phyloP scores from a whole-genome alignment of 805 yeast genomes.

The Kodamaea nitidulidarum region DNA sequence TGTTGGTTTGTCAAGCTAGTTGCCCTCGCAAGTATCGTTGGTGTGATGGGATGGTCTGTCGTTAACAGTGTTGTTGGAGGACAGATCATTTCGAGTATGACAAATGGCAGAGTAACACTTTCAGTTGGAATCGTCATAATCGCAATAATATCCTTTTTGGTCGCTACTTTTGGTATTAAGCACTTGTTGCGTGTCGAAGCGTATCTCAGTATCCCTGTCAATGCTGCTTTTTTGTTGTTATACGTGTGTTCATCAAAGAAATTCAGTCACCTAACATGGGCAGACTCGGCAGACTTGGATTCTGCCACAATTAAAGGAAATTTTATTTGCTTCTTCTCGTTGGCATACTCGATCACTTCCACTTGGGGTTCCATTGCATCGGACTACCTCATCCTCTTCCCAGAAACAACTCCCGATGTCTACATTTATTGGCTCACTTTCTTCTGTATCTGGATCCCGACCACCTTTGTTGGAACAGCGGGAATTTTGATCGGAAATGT shows the following conservation, averaged over 20 bases:
- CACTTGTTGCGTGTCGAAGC: conserved; percentile 67
- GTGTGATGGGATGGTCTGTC: conserved; percentile 90
- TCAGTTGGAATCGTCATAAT: conserved; percentile 74
- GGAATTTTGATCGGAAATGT: conserved; percentile 29
- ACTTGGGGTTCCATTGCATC: conserved; percentile 89
- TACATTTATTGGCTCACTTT: conserved; percentile 60
- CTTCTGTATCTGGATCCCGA: conserved; percentile 52
- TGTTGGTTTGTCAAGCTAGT: conserved; percentile 80
- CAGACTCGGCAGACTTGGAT: conserved; percentile 31
- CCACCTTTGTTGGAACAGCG: conserved; percentile 31
- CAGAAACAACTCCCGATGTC: conserved; percentile 59
- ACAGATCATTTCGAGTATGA: conserved; percentile 65
- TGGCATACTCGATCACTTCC: conserved; percentile 72
- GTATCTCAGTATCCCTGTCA: conserved; percentile 62
- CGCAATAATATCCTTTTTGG: conserved; percentile 55
- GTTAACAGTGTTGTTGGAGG: conserved; percentile 90
- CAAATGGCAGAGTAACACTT: conserved; percentile 62
- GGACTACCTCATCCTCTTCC: conserved; percentile 79
- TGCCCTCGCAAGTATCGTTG: conserved; percentile 65
- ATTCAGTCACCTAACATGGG: conserved; percentile 33
- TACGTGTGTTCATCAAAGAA: conserved; percentile 57
- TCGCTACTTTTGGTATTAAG: conserved; percentile 76
- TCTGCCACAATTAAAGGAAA: conserved; percentile 54
- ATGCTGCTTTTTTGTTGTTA: conserved; percentile 61
- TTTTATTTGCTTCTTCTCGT: conserved; percentile 66